Conservation (phyloP, 306 rosid species). For the Pterocarpus santalinus region DNA sequence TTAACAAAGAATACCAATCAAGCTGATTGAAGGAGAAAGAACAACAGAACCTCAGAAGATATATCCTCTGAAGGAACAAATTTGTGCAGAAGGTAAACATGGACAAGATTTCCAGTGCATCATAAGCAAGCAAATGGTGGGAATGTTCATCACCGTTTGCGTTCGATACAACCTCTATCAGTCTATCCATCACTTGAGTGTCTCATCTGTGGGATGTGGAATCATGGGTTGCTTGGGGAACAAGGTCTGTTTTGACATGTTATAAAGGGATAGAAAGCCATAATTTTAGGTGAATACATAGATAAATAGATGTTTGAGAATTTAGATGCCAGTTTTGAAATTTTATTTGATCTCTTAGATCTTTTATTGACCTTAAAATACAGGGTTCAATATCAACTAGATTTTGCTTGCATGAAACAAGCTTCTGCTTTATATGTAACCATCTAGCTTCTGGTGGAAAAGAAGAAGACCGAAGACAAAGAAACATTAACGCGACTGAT, state of each 20-base stretch:
- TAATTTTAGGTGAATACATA: too few relatives aligned
- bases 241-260: constrained; percentile 58
- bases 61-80: constrained; percentile 54
- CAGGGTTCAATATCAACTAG: constrained; percentile 94
- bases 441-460: constrained; percentile 88
- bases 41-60: constrained; percentile 54
- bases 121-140: constrained; percentile 86
- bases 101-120: constrained; percentile 67
- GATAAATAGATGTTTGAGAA: constrained; percentile 3
- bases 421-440: constrained; percentile 89
- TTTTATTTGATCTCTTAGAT: constrained; percentile 1
- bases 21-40: constrained; percentile 35
- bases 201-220: constrained; percentile 83
- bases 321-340: background rate
- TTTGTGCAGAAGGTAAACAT: constrained; percentile 33
- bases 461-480: constrained; percentile 64
- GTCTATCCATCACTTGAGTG: constrained; percentile 58
- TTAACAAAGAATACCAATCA: constrained; percentile 58
- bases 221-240: constrained; percentile 86
- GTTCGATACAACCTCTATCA: constrained; percentile 61
- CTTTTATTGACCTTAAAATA: constrained; percentile 39
- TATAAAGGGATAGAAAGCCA: too few relatives aligned
- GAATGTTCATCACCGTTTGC: constrained; percentile 81
- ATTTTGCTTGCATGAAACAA: constrained; percentile 76
- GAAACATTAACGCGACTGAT: constrained; percentile 68